Conservation (phyloP, 2,329 filamentous ascomycete species). For the Ramularia endophylla region DNA sequence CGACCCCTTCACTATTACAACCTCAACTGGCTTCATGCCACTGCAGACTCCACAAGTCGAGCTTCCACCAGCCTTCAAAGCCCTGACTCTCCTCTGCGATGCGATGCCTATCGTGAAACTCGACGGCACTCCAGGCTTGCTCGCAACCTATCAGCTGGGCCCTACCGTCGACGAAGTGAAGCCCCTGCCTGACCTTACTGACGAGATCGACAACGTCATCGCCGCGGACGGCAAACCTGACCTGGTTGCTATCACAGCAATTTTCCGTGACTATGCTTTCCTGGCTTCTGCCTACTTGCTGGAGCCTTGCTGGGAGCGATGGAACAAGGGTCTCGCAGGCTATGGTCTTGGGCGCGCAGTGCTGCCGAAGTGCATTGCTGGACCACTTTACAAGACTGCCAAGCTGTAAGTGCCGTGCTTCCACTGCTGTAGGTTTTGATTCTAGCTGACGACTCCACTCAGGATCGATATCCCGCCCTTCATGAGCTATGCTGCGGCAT, state of each 20-base stretch:
- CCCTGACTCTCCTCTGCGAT: conserved; percentile 64
- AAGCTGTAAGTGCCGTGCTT: conserved; percentile 61
- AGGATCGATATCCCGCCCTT: conserved; percentile 77
- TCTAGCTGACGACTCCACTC: conserved; percentile 20
- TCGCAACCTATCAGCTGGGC: conserved; percentile 69
- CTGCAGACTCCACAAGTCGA: conserved; percentile 45
- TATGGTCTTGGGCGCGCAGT: conserved; percentile 73
- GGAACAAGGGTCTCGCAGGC: conserved; percentile 53
- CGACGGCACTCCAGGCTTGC: conserved; percentile 68
- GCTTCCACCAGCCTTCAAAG: conserved; percentile 68
- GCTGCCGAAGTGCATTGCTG: conserved; percentile 68
- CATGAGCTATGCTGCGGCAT: conserved; percentile 72
- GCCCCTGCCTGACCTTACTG: conserved; percentile 72
- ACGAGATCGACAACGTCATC: conserved; percentile 46
- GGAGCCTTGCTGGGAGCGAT: conserved; percentile 81
- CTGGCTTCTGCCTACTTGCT: conserved; percentile 82
- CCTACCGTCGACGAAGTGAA: conserved; percentile 56
- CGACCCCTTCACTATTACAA: conserved; percentile 66
- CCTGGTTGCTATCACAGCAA: conserved; percentile 72
- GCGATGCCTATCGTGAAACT: conserved; percentile 73
- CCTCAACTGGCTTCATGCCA: conserved; percentile 67
- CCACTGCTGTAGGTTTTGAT: background rate
- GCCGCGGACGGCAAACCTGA: conserved; percentile 59
- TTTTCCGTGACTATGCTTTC: conserved; percentile 91
- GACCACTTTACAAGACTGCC: conserved; percentile 76